Percentiles rank a stretch among this genome's conserved stretches.
These are phyloP conservation scores for Peterozyma xylosa DNA, from an alignment of 805 yeast species.

Conservation along the genomic window DNA sequence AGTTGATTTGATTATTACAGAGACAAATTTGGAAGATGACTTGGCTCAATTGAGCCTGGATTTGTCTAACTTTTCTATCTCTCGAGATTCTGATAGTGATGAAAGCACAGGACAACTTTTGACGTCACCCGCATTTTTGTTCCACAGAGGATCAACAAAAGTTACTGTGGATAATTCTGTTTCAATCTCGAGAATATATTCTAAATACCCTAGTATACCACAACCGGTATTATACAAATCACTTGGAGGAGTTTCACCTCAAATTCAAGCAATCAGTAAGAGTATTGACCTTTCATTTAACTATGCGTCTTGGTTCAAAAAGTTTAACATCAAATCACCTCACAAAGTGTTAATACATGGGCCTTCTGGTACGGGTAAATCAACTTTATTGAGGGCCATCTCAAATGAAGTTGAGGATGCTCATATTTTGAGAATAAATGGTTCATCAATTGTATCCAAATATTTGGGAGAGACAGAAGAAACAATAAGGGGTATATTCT, in stretches of 20 bases:
- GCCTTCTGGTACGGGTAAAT: conserved; percentile 96
- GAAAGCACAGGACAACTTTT: conserved; percentile 16
- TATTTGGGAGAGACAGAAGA: conserved; percentile 93
- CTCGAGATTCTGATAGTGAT: conserved; percentile 17
- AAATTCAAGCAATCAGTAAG: conserved; percentile 52
- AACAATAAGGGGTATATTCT: conserved; percentile 71
- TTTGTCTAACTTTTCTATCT: conserved; percentile 23
- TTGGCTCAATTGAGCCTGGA: conserved; percentile 27
- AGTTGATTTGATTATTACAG: conserved; percentile 11
- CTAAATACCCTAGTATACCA: conserved; percentile 35
- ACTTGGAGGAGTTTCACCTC: conserved; percentile 74
- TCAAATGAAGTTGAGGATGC: conserved; percentile 67
- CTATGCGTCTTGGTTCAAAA: conserved; percentile 66
- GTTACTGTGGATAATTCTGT: neutral
- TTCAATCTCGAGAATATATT: conserved; percentile 15
- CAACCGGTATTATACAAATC: conserved; percentile 35
- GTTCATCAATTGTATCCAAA: conserved; percentile 88
- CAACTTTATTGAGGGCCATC: conserved; percentile 77
- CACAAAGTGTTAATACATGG: conserved; percentile 92
- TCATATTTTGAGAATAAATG: conserved; percentile 79
- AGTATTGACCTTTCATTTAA: conserved; percentile 77
- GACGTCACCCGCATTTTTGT: conserved; percentile 42
- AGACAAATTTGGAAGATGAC: conserved; percentile 10
- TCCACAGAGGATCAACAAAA: conserved; percentile 21
- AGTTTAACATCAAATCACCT: conserved; percentile 89